Evolutionary conservation across 148 eudicot genomes (phyloP).

Genomic region (Polygonum maritimum): DNA sequence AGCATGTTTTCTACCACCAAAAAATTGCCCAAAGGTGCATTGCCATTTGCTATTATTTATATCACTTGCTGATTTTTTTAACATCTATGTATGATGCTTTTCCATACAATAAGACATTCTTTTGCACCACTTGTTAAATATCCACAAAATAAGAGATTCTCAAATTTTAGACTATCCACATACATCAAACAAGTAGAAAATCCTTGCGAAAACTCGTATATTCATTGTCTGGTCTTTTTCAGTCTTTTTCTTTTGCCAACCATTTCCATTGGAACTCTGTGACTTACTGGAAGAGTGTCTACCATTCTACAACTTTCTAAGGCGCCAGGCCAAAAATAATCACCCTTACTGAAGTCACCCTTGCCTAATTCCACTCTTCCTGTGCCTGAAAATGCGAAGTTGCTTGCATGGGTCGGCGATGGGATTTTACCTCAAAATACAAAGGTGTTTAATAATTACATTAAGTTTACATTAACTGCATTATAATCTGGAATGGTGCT

Average conservation of each 20-base stretch:
- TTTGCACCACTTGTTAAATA: too few species aligned
- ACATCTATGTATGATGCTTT: too few species aligned
- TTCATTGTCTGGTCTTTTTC: slow-evolving; percentile 5
- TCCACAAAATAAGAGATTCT: too few species aligned
- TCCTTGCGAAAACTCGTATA: slow-evolving; percentile 11
- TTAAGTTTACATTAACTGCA: not conserved
- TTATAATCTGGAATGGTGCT: not conserved
- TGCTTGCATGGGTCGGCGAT: slow-evolving; percentile 91
- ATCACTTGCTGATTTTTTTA: too few species aligned
- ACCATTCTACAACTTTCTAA: slow-evolving; percentile 82
- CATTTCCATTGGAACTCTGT: slow-evolving; percentile 57
- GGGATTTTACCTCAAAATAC: slow-evolving; percentile 84
- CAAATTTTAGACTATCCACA: too few species aligned
- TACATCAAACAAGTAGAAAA: too few species aligned
- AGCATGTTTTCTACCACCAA: slow-evolving; percentile 45
- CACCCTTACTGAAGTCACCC: slow-evolving; percentile 27
- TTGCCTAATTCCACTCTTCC: slow-evolving; percentile 59
- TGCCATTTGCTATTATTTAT: too few species aligned
- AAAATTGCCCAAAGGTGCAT: slow-evolving; percentile 51
- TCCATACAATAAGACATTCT: too few species aligned
- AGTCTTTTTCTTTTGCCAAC: slow-evolving; percentile 26
- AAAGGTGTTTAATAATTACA: slow-evolving; percentile 45
- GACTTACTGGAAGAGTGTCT: slow-evolving; percentile 73
- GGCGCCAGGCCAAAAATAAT: slow-evolving; percentile 28
- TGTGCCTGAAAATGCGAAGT: slow-evolving; percentile 71